phyloP scores from a whole-genome alignment of 495 filamentous ascomycete species.

The Neurospora tetrasperma region DNA sequence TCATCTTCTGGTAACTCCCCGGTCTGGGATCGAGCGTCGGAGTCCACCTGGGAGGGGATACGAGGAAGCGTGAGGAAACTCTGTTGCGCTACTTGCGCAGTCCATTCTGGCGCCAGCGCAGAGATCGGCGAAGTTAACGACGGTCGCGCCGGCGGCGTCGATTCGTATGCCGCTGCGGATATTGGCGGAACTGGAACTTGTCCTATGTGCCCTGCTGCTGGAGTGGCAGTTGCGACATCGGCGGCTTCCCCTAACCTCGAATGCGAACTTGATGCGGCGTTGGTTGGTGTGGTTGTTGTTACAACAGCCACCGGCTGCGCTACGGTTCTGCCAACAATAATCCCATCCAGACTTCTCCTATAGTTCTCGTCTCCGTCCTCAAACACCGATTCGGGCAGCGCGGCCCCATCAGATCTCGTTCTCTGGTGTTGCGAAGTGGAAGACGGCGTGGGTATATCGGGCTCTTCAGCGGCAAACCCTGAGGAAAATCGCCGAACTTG shows the following conservation, averaged over 20 bases:
- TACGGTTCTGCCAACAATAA: not conserved
- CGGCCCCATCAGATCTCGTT: conserved; percentile 7
- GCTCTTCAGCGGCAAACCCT: conserved; percentile 23
- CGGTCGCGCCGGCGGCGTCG: not conserved
- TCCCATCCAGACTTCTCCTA: not conserved
- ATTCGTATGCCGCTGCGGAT: not conserved
- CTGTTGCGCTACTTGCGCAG: not conserved
- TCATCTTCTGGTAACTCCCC: conserved; percentile 72
- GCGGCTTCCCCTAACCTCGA: not conserved
- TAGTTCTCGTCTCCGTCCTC: conserved; percentile 8
- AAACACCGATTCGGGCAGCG: conserved; percentile 6
- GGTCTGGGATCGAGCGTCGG: conserved; percentile 7
- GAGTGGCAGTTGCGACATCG: not conserved
- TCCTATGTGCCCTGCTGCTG: not conserved
- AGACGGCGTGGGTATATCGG: conserved; percentile 6
- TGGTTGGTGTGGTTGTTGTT: not conserved
- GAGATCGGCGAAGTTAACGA: not conserved
- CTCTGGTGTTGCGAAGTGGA: conserved; percentile 11
- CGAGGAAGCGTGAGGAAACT: not conserved
- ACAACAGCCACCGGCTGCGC: not conserved
- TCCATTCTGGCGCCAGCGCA: not conserved
- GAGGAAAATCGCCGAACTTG: conserved; percentile 60
- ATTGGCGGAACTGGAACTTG: not conserved
- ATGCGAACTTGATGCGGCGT: not conserved
- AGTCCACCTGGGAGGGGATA: not conserved